Evolutionary conservation across 2,329 filamentous ascomycete genomes (phyloP).

Genomic region (Diaporthe vexans): DNA sequence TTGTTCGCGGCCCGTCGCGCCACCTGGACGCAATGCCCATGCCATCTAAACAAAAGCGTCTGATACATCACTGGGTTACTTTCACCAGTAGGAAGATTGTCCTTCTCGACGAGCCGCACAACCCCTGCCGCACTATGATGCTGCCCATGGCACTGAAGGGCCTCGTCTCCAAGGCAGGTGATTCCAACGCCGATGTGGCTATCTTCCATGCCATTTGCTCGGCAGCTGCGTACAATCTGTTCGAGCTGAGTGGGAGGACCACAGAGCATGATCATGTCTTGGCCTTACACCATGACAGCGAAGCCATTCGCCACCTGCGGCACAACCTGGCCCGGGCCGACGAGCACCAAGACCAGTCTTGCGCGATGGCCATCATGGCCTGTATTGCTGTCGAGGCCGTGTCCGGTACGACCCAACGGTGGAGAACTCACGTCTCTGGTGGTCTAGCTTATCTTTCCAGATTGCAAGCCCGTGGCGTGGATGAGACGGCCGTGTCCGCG

Average conservation of each 20-base stretch:
- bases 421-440: conserved; percentile 46
- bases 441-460: conserved; percentile 44
- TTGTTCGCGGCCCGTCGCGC: conserved; percentile 17
- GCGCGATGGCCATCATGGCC: conserved; percentile 58
- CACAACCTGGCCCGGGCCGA: conserved; percentile 44
- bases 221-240: conserved; percentile 56
- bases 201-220: conserved; percentile 51
- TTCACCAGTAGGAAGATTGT: conserved; percentile 47
- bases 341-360: conserved; percentile 49
- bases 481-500: conserved; percentile 38
- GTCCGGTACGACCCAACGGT: conserved; percentile 45
- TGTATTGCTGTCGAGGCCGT: conserved; percentile 50
- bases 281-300: conserved; percentile 45
- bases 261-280: conserved; percentile 43
- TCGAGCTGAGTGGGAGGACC: conserved; percentile 53
- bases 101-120: conserved; percentile 46
- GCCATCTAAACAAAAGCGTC: conserved; percentile 43
- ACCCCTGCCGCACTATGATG: conserved; percentile 47
- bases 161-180: conserved; percentile 41
- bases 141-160: conserved; percentile 47
- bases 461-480: conserved; percentile 37
- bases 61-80: conserved; percentile 48
- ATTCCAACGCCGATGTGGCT: conserved; percentile 45
- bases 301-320: conserved; percentile 45
- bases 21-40: conserved; percentile 44